These are phyloP conservation scores for Coniochaeta sp. DNA, from an alignment of 2,329 filamentous ascomycete species.

Conservation along the genomic window DNA sequence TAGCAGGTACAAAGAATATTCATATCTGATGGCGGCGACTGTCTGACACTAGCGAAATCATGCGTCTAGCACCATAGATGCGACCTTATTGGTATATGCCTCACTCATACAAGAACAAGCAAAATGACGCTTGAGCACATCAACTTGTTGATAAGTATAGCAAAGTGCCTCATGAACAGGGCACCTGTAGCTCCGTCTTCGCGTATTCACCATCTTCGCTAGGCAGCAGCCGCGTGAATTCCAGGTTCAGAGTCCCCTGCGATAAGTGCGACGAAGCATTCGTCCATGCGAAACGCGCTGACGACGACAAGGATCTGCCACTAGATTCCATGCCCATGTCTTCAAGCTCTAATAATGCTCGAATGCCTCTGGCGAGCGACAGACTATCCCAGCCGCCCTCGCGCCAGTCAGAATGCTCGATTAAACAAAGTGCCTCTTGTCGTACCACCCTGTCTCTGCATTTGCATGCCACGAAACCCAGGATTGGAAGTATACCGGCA, in stretches of 20 bases:
- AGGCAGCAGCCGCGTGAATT: constrained; percentile 15
- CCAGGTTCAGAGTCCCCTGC: constrained; percentile 13
- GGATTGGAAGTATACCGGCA: constrained; percentile 13
- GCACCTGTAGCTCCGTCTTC: neutral
- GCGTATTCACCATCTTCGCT: constrained; percentile 12
- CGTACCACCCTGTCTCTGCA: constrained; percentile 13
- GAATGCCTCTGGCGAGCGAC: constrained; percentile 12
- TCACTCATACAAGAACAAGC: neutral
- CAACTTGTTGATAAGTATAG: neutral
- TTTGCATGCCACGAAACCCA: constrained; percentile 16
- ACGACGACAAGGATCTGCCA: constrained; percentile 3
- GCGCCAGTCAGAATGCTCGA: constrained; percentile 11
- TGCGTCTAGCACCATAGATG: too few species aligned
- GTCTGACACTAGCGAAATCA: too few species aligned
- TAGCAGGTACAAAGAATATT: too few species aligned
- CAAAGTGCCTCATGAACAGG: neutral
- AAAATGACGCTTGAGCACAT: neutral
- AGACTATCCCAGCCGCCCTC: constrained; percentile 18
- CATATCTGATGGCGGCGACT: too few species aligned
- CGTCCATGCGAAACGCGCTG: constrained; percentile 15
- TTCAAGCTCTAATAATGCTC: constrained; percentile 14
- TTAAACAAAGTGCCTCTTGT: constrained; percentile 10
- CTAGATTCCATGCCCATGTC: neutral
- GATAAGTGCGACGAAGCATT: constrained; percentile 20
- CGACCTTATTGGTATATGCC: too few species aligned